Conservation (phyloP, 768 basidiomycete species). For the Termitomyces sp. region DNA sequence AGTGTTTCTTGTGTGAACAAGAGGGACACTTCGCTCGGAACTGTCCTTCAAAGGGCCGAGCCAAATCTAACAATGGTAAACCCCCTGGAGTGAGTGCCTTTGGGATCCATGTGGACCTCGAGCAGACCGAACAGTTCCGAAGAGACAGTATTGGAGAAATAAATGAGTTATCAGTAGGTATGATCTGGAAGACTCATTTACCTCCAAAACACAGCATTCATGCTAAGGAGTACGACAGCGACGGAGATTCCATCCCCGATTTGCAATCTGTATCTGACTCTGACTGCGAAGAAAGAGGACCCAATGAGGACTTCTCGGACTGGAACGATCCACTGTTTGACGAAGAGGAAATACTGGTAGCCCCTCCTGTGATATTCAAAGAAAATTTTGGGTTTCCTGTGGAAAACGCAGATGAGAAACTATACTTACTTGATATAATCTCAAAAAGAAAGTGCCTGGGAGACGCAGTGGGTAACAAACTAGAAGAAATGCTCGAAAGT, state of each 20-base stretch:
- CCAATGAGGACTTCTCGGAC: too few relatives aligned
- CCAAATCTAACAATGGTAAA: neutral
- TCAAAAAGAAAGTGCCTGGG: neutral
- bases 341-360: too few relatives aligned
- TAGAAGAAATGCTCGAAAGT: neutral
- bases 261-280: too few relatives aligned
- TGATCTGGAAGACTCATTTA: too few relatives aligned
- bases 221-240: too few relatives aligned
- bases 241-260: too few relatives aligned
- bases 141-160: neutral
- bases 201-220: too few relatives aligned
- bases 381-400: too few relatives aligned
- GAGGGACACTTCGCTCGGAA: neutral
- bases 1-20: neutral
- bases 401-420: neutral
- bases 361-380: too few relatives aligned
- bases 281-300: neutral
- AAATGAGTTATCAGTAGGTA: neutral
- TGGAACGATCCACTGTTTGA: too few relatives aligned
- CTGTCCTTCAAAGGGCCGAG: neutral
- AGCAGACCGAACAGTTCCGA: neutral
- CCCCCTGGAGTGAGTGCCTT: neutral
- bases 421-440: neutral
- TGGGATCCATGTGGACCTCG: neutral
- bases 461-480: neutral